Percentiles rank a stretch among this genome's conserved stretches.
Conservation (phyloP, 768 basidiomycete genomes). For the Tubosaeta brunneosetosa region DNA sequence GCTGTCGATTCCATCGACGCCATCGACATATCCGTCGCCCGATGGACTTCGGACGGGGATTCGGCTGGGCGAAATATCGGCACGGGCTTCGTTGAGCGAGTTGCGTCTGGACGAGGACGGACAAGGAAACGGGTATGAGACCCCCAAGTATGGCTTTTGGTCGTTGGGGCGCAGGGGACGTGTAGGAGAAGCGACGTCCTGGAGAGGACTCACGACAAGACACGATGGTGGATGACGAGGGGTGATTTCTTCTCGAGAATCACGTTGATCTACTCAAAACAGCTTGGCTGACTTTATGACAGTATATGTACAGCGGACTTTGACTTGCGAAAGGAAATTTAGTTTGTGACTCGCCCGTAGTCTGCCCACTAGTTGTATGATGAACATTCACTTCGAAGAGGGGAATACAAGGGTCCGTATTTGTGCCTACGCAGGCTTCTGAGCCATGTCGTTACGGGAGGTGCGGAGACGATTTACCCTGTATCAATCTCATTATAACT, state of each 20-base stretch:
- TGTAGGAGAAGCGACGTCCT: constrained; percentile 3
- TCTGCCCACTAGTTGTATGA: no score
- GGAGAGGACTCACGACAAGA: constrained; percentile 4
- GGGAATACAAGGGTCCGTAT: no score
- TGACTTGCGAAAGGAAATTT: no score
- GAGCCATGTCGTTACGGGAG: no score
- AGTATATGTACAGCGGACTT: no score
- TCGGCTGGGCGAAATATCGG: constrained; percentile 23
- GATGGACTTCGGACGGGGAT: constrained; percentile 26
- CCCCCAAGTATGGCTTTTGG: constrained; percentile 15
- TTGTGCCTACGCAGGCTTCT: no score
- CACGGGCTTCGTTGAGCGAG: constrained; percentile 29
- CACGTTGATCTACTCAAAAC: background rate
- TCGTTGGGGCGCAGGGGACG: background rate
- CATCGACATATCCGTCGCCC: constrained; percentile 21
- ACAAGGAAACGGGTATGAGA: constrained; percentile 15
- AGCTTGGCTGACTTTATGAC: background rate
- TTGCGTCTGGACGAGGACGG: constrained; percentile 23
- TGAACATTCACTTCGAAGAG: no score
- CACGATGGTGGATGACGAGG: constrained; percentile 18
- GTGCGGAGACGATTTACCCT: no score
- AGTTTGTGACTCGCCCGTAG: no score
- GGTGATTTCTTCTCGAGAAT: constrained; percentile 1
- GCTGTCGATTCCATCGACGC: constrained; percentile 28
- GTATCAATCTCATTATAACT: no score